Base-by-base conservation (phyloP, 1,284 basidiomycete genomes). In the Cutaneotrichosporon sp. region DNA sequence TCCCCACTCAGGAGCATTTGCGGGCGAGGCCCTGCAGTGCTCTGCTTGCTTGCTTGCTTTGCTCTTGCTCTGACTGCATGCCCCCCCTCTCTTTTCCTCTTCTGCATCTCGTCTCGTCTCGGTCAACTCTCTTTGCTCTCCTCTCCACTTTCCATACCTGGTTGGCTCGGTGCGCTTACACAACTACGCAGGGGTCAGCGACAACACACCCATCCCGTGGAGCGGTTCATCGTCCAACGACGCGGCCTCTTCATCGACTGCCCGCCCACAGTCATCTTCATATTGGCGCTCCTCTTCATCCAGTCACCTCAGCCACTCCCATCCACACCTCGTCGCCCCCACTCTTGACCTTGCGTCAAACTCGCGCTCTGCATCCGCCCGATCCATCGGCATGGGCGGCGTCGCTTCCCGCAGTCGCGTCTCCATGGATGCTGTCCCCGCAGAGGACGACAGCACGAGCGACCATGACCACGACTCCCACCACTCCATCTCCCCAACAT, bases 381-480 rank as follows among this genome's bases (percentile, higher is more conserved):
- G 23, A 4, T 20, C 18, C 43, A 45, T 45, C 15, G 43, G 30
- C 18, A 45, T 45, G 43, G 43, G 43, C 4, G 43, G 43, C 3
- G 43, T 20, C 5, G 45, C 53, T 10, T 58, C 57, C 12, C 51
- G 57, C n/a, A 53, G 51, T 26, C 48, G 57, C 13, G 57, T 59
- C 2, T 59, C 57, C 0, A 55, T 59, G 54, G 57, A 59, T 30
- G 57, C 57, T 21, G 44, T 55, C 17, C 57, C 51, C 4, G 50
- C 35, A n/a, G 52, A 51, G 17, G 52, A 45, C 37, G 46, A 49
- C 30, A 21, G 26, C 26, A 30, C 26, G 7, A 33, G n/a, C 10
- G 35, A 53, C n/a, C 34, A 46, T 26, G 47, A 42, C 23, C n/a
- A 35, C 26, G 12, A 26, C 8, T 33, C 23, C 4, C 38, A 49